A percentile compares a stretch with the other conserved stretches of the same genome.
These are phyloP conservation scores for Mycena metata DNA, from an alignment of 768 basidiomycete species.

Conservation along the genomic window DNA sequence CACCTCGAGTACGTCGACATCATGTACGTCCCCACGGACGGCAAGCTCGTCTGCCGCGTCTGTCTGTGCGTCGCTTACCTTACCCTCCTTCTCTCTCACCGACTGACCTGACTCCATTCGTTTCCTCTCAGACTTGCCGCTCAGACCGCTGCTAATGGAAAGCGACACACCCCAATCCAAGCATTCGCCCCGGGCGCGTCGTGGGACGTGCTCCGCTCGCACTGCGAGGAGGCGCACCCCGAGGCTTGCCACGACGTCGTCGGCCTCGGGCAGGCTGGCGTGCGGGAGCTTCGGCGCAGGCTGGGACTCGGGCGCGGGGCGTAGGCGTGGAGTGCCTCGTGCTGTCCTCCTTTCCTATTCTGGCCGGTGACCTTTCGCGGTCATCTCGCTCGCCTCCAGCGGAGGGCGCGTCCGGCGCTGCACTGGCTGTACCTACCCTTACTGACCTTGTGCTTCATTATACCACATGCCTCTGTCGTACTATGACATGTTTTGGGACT, in stretches of 20 bases:
- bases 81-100: not conserved
- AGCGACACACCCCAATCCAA: constrained; percentile 31
- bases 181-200: constrained; percentile 47
- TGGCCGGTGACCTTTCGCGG: too few species aligned
- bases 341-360: not conserved
- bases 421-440: too few species aligned
- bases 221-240: constrained; percentile 51
- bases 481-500: too few species aligned
- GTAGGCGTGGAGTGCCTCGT: not conserved
- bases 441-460: too few species aligned
- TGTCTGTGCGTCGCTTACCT: constrained; percentile 51
- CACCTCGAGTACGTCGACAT: constrained; percentile 53
- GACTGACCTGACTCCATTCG: not conserved
- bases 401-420: too few species aligned
- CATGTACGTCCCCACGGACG: constrained; percentile 51
- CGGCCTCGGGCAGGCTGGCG: constrained; percentile 49
- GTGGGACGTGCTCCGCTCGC: constrained; percentile 54
- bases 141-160: not conserved
- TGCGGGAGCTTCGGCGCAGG: constrained; percentile 51
- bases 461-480: too few species aligned
- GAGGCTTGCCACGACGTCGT: constrained; percentile 53
- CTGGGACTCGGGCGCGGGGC: constrained; percentile 32
- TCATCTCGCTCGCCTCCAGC: too few species aligned
- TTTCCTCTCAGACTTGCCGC: constrained; percentile 22
- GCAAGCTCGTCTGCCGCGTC: constrained; percentile 52